phyloP scores from a whole-genome alignment of 768 basidiomycete genomes.

The Pisolithus marmoratus region DNA sequence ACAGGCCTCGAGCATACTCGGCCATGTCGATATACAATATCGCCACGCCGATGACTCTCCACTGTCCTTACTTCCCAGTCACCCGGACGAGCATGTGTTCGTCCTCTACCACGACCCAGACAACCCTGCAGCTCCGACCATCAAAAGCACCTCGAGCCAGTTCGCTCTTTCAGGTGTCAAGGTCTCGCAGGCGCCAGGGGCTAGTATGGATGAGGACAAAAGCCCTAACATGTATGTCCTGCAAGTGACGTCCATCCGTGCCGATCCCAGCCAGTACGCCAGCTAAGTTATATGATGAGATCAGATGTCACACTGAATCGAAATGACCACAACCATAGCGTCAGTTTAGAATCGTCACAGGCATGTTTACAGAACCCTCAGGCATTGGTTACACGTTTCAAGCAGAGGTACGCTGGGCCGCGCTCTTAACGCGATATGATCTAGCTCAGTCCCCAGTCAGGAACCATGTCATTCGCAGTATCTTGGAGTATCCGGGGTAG shows the following conservation, averaged over 20 bases:
- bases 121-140: conserved; percentile 33
- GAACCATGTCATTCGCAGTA: conserved; percentile 49
- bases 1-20: conserved; percentile 32
- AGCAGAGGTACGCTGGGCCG: conserved; percentile 46
- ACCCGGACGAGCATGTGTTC: conserved; percentile 63
- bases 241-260: conserved; percentile 49
- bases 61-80: conserved; percentile 53
- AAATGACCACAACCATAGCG: conserved; percentile 3
- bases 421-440: not conserved
- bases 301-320: not conserved
- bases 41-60: conserved; percentile 79
- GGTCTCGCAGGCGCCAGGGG: conserved; percentile 69
- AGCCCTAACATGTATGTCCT: conserved; percentile 74
- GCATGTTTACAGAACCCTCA: conserved; percentile 36
- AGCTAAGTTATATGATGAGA: not conserved
- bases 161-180: conserved; percentile 53
- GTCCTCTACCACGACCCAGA: conserved; percentile 65
- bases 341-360: conserved; percentile 24
- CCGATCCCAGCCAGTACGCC: conserved; percentile 35
- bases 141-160: conserved; percentile 45
- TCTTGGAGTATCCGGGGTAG: conserved; percentile 45
- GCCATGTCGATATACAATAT: conserved; percentile 76
- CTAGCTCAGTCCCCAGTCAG: conserved; percentile 25
- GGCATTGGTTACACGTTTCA: conserved; percentile 54
- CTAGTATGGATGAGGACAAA: conserved; percentile 47